Evolutionary conservation across 2,329 filamentous ascomycete genomes (phyloP).

Genomic region (Monilinia aucupariae): DNA sequence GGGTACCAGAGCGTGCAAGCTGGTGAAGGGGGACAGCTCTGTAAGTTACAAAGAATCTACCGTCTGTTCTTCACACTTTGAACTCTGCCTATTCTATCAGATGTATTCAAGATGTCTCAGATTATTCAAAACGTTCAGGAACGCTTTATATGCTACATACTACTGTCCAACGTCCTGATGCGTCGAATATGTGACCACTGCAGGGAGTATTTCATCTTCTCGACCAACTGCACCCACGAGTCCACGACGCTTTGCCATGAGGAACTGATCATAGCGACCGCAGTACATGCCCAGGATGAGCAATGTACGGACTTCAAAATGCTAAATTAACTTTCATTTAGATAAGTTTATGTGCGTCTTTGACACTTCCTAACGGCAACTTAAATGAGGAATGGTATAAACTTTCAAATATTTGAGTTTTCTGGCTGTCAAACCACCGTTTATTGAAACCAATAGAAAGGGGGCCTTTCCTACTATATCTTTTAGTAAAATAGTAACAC

Average conservation of each 20-base stretch:
- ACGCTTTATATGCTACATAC: neutral
- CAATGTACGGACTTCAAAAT: neutral
- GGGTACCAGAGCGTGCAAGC: neutral
- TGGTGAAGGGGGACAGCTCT: neutral
- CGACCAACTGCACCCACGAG: neutral
- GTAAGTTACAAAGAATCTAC: neutral
- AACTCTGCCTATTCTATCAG: neutral
- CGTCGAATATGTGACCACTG: neutral
- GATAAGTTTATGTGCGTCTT: neutral
- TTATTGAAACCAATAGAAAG: neutral
- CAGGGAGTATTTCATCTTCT: neutral
- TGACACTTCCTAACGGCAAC: constrained; percentile 4
- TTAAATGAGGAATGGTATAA: neutral
- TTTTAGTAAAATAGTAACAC: neutral
- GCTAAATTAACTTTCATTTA: neutral
- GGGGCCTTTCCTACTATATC: neutral
- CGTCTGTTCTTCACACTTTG: neutral
- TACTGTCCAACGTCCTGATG: no score
- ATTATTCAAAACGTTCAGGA: neutral
- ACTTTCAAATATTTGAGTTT: neutral
- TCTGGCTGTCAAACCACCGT: neutral
- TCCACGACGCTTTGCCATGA: neutral
- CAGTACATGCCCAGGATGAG: neutral
- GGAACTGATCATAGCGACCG: neutral
- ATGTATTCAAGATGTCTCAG: neutral